Evolutionary conservation across 202 grass and related monocot genomes (phyloP).

Genomic region (Cymbopogon flexuosus): DNA sequence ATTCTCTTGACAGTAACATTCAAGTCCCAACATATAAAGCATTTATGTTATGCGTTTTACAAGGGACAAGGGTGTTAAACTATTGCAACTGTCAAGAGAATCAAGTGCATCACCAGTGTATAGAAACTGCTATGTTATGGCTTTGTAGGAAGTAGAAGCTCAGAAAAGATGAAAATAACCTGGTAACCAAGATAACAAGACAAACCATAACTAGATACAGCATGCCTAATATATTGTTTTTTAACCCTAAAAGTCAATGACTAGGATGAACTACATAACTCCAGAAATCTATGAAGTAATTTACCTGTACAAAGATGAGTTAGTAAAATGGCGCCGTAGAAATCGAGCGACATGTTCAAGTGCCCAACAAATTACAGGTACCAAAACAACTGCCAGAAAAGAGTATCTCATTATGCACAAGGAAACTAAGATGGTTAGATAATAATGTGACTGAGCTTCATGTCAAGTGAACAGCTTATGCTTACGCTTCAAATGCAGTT

Average conservation of each 20-base stretch:
- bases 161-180: conserved; percentile 19
- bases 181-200: neutral
- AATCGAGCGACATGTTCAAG: conserved; percentile 80
- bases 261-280: neutral
- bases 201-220: conserved; percentile 21
- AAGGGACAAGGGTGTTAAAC: neutral
- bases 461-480: conserved; percentile 26
- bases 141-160: neutral
- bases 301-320: conserved; percentile 86
- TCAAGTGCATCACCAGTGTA: neutral
- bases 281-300: conserved; percentile 8
- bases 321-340: conserved; percentile 65
- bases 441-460: conserved; percentile 13
- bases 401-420: conserved; percentile 21
- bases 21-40: conserved; percentile 3
- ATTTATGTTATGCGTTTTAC: neutral
- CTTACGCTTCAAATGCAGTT: conserved; percentile 86
- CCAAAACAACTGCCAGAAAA: conserved; percentile 77
- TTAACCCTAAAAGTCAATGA: conserved; percentile 15
- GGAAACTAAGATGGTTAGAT: conserved; percentile 11
- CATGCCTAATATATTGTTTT: neutral
- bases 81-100: neutral
- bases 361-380: conserved; percentile 87
- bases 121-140: neutral
- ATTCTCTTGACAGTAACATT: conserved; percentile 1